These are phyloP conservation scores for Clitopilus passeckerianus DNA, from an alignment of 768 basidiomycete genomes.

Conservation along the genomic window DNA sequence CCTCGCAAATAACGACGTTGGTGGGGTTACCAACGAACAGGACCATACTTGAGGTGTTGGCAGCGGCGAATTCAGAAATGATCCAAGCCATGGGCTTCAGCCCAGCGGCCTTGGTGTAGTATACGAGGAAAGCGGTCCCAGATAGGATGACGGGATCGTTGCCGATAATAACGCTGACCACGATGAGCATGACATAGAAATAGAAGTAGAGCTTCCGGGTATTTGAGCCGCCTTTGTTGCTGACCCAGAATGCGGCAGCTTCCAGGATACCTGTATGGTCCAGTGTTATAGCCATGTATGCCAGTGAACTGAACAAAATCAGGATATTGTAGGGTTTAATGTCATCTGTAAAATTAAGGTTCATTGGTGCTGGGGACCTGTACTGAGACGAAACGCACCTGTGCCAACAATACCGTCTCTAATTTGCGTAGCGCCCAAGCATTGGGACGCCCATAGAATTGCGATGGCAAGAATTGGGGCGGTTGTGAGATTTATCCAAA, in stretches of 20 bases:
- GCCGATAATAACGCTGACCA: conserved; percentile 74
- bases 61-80: conserved; percentile 73
- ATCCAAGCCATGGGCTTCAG: conserved; percentile 63
- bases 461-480: conserved; percentile 46
- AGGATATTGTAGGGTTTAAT: conserved; percentile 92
- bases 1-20: conserved; percentile 90
- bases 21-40: conserved; percentile 90
- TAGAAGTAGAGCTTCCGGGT: conserved; percentile 72
- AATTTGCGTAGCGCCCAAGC: conserved; percentile 41
- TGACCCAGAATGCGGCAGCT: conserved; percentile 87
- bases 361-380: neutral
- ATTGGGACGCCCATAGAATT: conserved; percentile 45
- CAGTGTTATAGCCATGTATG: conserved; percentile 90
- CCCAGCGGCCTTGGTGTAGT: conserved; percentile 71
- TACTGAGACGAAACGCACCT: conserved; percentile 19
- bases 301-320: conserved; percentile 87
- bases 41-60: conserved; percentile 74
- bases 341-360: conserved; percentile 36
- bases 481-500: conserved; percentile 29
- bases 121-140: conserved; percentile 87
- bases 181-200: conserved; percentile 81
- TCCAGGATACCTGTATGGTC: conserved; percentile 87
- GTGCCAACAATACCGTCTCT: conserved; percentile 68
- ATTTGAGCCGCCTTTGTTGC: conserved; percentile 72
- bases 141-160: conserved; percentile 94